Percentiles rank a stretch among this genome's conserved stretches.
Evolutionary conservation across 129 eudicot species (phyloP).

Genomic region (Flaveria robusta): DNA sequence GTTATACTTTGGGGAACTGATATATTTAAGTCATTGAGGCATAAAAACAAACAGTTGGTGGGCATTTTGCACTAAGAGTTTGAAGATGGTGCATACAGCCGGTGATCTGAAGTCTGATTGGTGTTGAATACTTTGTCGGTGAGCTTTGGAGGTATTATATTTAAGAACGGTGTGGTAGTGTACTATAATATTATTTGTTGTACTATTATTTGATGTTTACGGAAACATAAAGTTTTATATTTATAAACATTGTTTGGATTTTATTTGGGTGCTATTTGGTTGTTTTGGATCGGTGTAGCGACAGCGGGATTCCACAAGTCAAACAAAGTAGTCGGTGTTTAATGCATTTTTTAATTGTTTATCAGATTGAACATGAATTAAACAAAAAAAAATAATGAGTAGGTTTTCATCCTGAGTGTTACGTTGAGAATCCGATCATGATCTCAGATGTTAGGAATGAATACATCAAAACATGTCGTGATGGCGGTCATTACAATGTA

Average conservation of each 20-base stretch:
- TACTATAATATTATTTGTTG: conserved; percentile 17
- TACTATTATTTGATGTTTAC: conserved; percentile 11
- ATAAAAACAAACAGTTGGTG: conserved; percentile 22
- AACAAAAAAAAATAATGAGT: too few relatives aligned
- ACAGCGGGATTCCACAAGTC: not conserved
- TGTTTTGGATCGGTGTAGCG: not conserved
- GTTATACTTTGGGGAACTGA: not conserved
- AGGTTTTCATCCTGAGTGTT: too few relatives aligned
- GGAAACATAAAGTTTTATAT: not conserved
- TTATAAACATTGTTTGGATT: not conserved
- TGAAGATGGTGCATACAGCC: not conserved
- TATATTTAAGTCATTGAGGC: not conserved
- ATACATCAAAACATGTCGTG: too few relatives aligned
- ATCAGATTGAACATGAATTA: too few relatives aligned
- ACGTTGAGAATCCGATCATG: too few relatives aligned
- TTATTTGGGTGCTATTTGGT: conserved; percentile 1
- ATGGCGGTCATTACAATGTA: too few relatives aligned
- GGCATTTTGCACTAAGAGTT: not conserved
- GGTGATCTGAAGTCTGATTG: conserved; percentile 1
- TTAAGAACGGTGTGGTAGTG: conserved; percentile 4
- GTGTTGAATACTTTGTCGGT: not conserved
- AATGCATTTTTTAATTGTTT: not conserved
- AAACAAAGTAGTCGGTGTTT: conserved; percentile 19
- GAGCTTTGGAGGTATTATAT: conserved; percentile 15
- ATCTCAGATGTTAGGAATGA: too few relatives aligned